Base-by-base conservation (phyloP, 768 basidiomycete species). In the Chalciporus pseudorubinellus region DNA sequence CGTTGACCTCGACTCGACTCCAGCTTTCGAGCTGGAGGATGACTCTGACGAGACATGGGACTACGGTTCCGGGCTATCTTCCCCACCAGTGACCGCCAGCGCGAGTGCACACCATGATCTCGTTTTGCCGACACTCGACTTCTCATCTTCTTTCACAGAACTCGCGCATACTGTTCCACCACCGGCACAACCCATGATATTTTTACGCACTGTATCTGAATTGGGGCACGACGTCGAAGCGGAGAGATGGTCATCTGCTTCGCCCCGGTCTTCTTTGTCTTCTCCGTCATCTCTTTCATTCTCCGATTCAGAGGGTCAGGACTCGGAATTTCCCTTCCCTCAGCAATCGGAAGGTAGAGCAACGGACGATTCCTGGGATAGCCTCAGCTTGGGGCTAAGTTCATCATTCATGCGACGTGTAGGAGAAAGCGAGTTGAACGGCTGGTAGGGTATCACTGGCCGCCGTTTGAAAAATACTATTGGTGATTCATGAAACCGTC, bases 81-180 rank as follows among this genome's bases (percentile, higher is more conserved):
- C 33, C 10, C 47, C 54, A 2, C 53, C 54, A 9, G 53, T 60
- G 42, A 55, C 61, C 6, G 47, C 50, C 21, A 70, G 77, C 20
- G 61, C 59, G 20, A 84, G 89, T 60, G 80, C 84, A 11, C 72
- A 86, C 3, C 72, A 79, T 18, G 87, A 88, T 3, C 80, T 94
- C 51, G 68, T 92, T 11, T 70, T 92, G n/a, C 89, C 90, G 5
- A 87, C 82, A 1, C 76, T 91, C 46, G 87, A 90, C 64, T 78
- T 88, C 56, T 86, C 87, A 0, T 77, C 82, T 6, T 68, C 74
- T 8, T 79, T 77, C 22, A 38, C 57, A 13, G 48, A 46, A 8
- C 45, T 50, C 8, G 24, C 41, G 18, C 34, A 46, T 34, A 49
- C 48, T 26, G 24, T 42, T 52, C 39, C 53, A 0, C 24, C 31